A percentile compares a stretch with the other conserved stretches of the same genome.
Evolutionary conservation across 192 early-diverging fungal species (phyloP).

Genomic region (Pilaira anomala): DNA sequence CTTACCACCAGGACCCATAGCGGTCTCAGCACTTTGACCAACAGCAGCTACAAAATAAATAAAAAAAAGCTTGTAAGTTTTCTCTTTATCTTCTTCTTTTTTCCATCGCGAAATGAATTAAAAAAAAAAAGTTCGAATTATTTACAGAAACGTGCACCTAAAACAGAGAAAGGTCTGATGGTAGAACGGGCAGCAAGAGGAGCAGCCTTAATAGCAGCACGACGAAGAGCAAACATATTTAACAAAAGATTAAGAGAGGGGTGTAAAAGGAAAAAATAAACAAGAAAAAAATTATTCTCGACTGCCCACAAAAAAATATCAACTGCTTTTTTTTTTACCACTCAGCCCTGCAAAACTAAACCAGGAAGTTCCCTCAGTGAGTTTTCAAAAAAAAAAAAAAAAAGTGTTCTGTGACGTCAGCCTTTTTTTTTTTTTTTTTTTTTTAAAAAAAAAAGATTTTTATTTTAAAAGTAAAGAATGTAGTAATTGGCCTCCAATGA

Average conservation of each 20-base stretch:
- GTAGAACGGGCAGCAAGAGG: conserved; percentile 39
- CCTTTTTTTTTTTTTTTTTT: too few species aligned
- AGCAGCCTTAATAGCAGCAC: conserved; percentile 42
- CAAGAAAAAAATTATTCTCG: neutral
- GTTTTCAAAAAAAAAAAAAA: too few species aligned
- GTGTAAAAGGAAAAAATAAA: neutral
- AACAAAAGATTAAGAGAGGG: neutral
- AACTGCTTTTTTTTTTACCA: neutral
- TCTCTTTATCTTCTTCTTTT: neutral
- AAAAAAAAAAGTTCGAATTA: conserved; percentile 6
- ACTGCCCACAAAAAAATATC: neutral
- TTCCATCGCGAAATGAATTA: neutral
- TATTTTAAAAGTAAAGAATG: too few species aligned
- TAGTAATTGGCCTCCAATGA: too few species aligned
- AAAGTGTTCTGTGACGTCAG: too few species aligned
- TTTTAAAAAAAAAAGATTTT: too few species aligned
- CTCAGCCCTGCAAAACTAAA: neutral
- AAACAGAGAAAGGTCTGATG: conserved; percentile 47
- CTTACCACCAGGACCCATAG: conserved; percentile 59
- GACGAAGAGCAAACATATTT: conserved; percentile 49
- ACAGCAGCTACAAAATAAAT: conserved; percentile 26
- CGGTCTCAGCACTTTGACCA: conserved; percentile 12
- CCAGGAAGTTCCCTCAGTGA: neutral
- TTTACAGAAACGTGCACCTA: conserved; percentile 51
- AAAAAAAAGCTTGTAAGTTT: conserved; percentile 1